A percentile compares a stretch with the other conserved stretches of the same genome.
Conservation (phyloP, 495 filamentous ascomycete species). For the Daldinia childiae region DNA sequence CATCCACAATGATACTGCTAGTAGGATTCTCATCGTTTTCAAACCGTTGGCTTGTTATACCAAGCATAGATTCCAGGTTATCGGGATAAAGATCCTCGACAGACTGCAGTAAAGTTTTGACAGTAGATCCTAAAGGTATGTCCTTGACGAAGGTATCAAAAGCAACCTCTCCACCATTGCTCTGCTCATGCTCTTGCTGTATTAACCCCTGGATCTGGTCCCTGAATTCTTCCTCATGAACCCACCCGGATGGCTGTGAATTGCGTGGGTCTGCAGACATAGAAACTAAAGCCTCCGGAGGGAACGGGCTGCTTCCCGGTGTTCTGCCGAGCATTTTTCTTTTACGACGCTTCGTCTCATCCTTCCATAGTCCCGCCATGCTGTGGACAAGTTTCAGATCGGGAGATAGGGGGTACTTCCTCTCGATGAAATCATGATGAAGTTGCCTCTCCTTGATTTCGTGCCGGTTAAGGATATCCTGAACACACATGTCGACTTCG, state of each 20-base stretch:
- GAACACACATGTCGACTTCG: slow-evolving; percentile 87
- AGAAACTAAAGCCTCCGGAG: slow-evolving; percentile 78
- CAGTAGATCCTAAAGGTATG: slow-evolving; percentile 59
- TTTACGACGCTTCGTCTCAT: slow-evolving; percentile 84
- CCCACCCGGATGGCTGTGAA: slow-evolving; percentile 76
- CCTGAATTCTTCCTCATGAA: slow-evolving; percentile 87
- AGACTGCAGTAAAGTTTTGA: slow-evolving; percentile 83
- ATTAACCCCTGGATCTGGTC: slow-evolving; percentile 69
- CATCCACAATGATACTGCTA: slow-evolving; percentile 57
- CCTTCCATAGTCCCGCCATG: slow-evolving; percentile 92
- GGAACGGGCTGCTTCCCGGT: slow-evolving; percentile 76
- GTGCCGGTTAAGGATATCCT: slow-evolving; percentile 86
- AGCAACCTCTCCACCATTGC: slow-evolving; percentile 55
- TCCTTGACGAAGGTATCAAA: slow-evolving; percentile 72
- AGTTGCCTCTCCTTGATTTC: slow-evolving; percentile 76
- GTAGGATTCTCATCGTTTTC: slow-evolving; percentile 38
- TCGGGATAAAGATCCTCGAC: slow-evolving; percentile 84
- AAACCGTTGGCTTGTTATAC: slow-evolving; percentile 44
- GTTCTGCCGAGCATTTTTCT: slow-evolving; percentile 68
- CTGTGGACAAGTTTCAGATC: slow-evolving; percentile 87
- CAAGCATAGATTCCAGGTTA: slow-evolving; percentile 64
- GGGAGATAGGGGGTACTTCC: slow-evolving; percentile 66
- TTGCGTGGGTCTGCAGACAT: slow-evolving; percentile 85
- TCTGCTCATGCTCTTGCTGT: slow-evolving; percentile 66
- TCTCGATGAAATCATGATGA: slow-evolving; percentile 89